Conservation (phyloP, 2,329 filamentous ascomycete species). For the Claviceps africana region DNA sequence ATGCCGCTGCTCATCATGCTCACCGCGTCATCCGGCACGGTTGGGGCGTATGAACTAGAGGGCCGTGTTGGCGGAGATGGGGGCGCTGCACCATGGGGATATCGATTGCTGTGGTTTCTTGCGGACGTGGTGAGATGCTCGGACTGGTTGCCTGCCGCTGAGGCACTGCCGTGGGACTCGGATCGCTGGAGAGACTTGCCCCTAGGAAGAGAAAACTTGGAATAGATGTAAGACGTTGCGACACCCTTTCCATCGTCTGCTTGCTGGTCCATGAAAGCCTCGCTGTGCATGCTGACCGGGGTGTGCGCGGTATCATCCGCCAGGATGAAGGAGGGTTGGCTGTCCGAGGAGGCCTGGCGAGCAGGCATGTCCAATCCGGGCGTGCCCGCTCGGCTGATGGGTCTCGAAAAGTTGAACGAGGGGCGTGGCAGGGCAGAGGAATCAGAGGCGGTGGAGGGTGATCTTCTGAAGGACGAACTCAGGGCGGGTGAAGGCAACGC, state of each 20-base stretch:
- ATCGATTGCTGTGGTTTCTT: conserved; percentile 26
- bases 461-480: conserved; percentile 50
- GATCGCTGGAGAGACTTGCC: conserved; percentile 65
- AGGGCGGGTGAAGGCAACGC: conserved; percentile 41
- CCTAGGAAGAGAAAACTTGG: conserved; percentile 70
- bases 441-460: conserved; percentile 75
- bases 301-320: conserved; percentile 53
- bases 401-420: conserved; percentile 87
- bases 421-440: conserved; percentile 59
- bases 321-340: conserved; percentile 48
- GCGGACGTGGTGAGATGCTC: conserved; percentile 36
- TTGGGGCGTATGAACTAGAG: conserved; percentile 37
- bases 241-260: conserved; percentile 32
- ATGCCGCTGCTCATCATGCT: conserved; percentile 17
- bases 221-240: conserved; percentile 69
- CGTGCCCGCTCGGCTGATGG: conserved; percentile 60
- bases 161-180: conserved; percentile 41
- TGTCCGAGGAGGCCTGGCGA: conserved; percentile 52
- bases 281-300: conserved; percentile 58
- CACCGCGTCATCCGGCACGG: conserved; percentile 23
- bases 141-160: conserved; percentile 45
- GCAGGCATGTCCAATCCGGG: conserved; percentile 43
- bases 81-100: conserved; percentile 35
- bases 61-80: conserved; percentile 49
- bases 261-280: conserved; percentile 45